Percentiles rank a stretch among this genome's conserved stretches.
Conservation (phyloP, 2,329 filamentous ascomycete species). For the Cytospora mali region DNA sequence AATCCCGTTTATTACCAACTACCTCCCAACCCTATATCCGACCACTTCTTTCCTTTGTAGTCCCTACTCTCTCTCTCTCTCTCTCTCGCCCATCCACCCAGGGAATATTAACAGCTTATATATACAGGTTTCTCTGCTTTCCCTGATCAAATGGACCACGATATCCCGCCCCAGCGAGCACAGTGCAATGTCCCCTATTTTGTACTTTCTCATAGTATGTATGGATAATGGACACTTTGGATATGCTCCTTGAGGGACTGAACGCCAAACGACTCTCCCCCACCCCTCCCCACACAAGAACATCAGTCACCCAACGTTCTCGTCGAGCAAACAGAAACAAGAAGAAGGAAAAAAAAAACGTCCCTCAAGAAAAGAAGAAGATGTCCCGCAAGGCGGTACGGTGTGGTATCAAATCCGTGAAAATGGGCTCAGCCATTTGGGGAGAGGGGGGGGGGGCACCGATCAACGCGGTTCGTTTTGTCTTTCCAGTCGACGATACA, state of each 20-base stretch:
- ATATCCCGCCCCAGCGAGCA: background rate
- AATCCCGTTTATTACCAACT: slow-evolving; percentile 3
- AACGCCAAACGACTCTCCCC: background rate
- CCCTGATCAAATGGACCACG: background rate
- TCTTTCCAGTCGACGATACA: slow-evolving; percentile 19
- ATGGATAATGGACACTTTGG: background rate
- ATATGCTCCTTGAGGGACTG: background rate
- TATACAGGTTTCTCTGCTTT: background rate
- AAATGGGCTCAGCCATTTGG: slow-evolving; percentile 24
- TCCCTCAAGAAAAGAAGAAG: background rate
- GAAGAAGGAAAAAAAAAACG: too few relatives aligned
- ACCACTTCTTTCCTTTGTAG: background rate
- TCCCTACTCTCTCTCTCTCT: background rate
- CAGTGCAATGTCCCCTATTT: slow-evolving; percentile 15
- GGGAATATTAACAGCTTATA: slow-evolving; percentile 8
- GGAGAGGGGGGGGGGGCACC: slow-evolving; percentile 16
- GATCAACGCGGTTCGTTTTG: slow-evolving; percentile 25
- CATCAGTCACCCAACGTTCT: slow-evolving; percentile 4
- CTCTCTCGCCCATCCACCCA: background rate
- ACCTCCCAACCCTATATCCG: background rate
- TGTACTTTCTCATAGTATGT: background rate
- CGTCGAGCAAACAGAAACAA: slow-evolving; percentile 1
- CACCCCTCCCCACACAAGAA: background rate
- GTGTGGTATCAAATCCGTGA: slow-evolving; percentile 29
- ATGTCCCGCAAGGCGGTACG: slow-evolving; percentile 16